Base-by-base conservation (phyloP, 257 asterid genomes). In the Nicotiana paniculata region DNA sequence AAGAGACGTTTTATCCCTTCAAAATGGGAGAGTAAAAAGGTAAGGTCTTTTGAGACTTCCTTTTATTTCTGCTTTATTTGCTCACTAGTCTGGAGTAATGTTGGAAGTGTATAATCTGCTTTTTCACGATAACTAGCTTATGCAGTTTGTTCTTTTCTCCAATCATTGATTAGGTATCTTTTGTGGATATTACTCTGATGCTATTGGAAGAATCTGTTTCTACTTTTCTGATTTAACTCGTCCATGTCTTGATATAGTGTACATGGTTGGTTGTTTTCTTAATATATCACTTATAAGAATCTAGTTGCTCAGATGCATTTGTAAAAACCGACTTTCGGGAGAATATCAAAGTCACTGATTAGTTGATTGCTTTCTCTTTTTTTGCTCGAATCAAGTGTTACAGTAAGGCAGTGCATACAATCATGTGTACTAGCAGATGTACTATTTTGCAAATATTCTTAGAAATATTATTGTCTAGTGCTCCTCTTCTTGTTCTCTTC, bases 1-100 rank as follows among this genome's bases (percentile, higher is more conserved):
- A 96, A 96, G 90, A 90, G 99, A 35, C 99, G 99, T 77, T 96
- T 96, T 89, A 90, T 90, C 86, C 98, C 95, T 76, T 96, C 99
- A 58, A 94, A 92, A 89, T 93, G 92, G 97, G 99, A 96, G 90
- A 90, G 93, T 86, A 93, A 87, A 89, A 86, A 46, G 99, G 99
- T 96, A 81, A 54, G 74, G 77, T 80, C 30, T 69, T 46, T 48
- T 48, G 48, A 30, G n/a, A 65, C 61, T 24, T 46, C 13, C 12
- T 26, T 43, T 55, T 33, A 11, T 33, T 33, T 16, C 57, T 53
- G 64, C 68, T 72, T 33, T 59, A 51, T 53, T 51, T 9, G n/a
- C 67, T 67, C 63, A 13, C 53, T 66, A 28, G 33, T 51, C 43
- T 8, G 80, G 80, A 75, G 46, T 75, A 61, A 75, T 48, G 46